Evolutionary conservation across 2,329 filamentous ascomycete species (phyloP).

Genomic region (Tothia fuscella): DNA sequence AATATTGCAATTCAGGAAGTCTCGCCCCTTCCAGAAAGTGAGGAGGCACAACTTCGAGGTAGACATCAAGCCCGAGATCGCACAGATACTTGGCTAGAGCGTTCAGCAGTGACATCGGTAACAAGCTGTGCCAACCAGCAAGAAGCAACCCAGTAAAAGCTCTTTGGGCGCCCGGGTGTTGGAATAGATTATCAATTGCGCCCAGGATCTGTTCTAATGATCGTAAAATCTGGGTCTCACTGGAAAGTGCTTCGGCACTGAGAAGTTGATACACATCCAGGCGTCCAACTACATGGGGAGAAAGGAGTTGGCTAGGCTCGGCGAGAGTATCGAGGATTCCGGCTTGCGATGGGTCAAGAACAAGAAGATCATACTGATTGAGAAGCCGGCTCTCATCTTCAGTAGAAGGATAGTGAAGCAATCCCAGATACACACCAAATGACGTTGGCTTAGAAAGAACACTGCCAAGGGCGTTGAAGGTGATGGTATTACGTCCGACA

Average conservation of each 20-base stretch:
- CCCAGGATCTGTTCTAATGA: conserved; percentile 10
- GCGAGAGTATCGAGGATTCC: conserved; percentile 22
- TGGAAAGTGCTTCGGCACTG: conserved; percentile 2
- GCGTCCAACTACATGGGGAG: conserved; percentile 22
- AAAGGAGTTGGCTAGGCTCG: conserved; percentile 17
- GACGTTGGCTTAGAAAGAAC: conserved; percentile 18
- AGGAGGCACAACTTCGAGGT: conserved; percentile 23
- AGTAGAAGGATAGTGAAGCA: conserved; percentile 18
- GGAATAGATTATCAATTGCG: conserved; percentile 2
- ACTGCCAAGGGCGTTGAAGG: conserved; percentile 5
- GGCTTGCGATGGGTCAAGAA: conserved; percentile 21
- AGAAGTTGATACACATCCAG: conserved; percentile 20
- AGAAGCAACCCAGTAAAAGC: conserved; percentile 24
- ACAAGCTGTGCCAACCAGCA: conserved; percentile 22
- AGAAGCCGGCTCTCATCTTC: conserved; percentile 19
- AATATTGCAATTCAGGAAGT: conserved; percentile 18
- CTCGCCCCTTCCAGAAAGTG: conserved; percentile 20
- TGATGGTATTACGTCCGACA: conserved; percentile 1
- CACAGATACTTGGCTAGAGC: conserved; percentile 20
- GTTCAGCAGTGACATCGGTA: conserved; percentile 20
- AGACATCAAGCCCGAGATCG: conserved; percentile 22
- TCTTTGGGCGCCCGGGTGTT: conserved; percentile 2
- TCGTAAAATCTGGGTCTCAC: neutral
- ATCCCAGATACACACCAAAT: conserved; percentile 25
- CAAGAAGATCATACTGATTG: conserved; percentile 22